These are phyloP conservation scores for Phycomyces nitens DNA, from an alignment of 192 early-diverging fungal genomes.

Conservation along the genomic window DNA sequence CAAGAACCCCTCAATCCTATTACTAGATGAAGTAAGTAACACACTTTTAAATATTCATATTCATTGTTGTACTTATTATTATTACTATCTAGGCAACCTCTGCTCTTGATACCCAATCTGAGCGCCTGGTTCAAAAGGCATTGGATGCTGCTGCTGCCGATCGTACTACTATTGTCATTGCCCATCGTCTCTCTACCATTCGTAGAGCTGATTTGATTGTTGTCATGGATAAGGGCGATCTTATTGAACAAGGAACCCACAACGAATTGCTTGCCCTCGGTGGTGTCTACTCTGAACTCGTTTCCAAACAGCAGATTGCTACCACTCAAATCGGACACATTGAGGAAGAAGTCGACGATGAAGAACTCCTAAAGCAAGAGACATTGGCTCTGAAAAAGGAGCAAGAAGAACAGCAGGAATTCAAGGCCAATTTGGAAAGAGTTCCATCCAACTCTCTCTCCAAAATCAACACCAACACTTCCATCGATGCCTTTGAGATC, in stretches of 20 bases:
- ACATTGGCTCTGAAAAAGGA: constrained; percentile 1
- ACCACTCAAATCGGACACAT: constrained; percentile 34
- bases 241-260: constrained; percentile 78
- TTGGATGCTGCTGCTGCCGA: constrained; percentile 69
- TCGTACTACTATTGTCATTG: constrained; percentile 90
- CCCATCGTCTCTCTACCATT: constrained; percentile 88
- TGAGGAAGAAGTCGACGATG: constrained; percentile 25
- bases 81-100: constrained; percentile 58
- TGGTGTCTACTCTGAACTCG: constrained; percentile 64
- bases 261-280: constrained; percentile 61
- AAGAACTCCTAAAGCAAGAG: constrained; percentile 15
- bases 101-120: constrained; percentile 79
- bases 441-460: constrained; percentile 10
- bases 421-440: background rate
- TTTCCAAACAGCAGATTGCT: constrained; percentile 64
- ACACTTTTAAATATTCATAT: background rate
- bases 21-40: constrained; percentile 67
- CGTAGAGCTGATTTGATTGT: constrained; percentile 82
- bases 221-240: constrained; percentile 67
- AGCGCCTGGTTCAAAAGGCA: constrained; percentile 79
- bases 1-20: constrained; percentile 82
- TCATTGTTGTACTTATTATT: background rate
- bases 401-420: background rate
- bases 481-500: constrained; percentile 30
- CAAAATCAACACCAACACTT: constrained; percentile 10